A percentile compares a stretch with the other conserved stretches of the same genome.
Evolutionary conservation across 495 filamentous ascomycete genomes (phyloP).

Genomic region (Parathielavia hyrcaniae): DNA sequence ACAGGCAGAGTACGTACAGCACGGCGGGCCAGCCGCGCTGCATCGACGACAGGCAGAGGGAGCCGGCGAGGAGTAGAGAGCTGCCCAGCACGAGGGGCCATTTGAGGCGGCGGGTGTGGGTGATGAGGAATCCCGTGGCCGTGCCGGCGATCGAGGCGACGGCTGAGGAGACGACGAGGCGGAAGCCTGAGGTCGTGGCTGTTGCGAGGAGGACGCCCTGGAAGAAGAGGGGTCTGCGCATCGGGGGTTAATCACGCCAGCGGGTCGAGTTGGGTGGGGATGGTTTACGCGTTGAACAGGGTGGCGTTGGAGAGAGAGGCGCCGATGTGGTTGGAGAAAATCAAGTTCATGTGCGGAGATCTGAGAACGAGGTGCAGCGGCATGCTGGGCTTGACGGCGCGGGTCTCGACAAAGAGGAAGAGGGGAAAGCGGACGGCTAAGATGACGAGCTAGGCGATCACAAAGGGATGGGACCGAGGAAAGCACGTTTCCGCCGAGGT

Average conservation of each 20-base stretch:
- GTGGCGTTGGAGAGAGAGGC: conserved; percentile 60
- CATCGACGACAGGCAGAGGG: conserved; percentile 44
- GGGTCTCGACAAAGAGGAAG: conserved; percentile 57
- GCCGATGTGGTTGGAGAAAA: conserved; percentile 64
- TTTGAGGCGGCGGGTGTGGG: conserved; percentile 56
- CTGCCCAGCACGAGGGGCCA: conserved; percentile 56
- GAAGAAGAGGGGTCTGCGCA: conserved; percentile 60
- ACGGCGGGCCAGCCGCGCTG: conserved; percentile 49
- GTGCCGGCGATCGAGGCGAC: conserved; percentile 55
- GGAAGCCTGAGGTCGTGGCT: conserved; percentile 64
- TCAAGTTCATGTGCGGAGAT: conserved; percentile 57
- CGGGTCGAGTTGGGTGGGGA: neutral
- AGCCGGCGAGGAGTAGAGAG: conserved; percentile 50
- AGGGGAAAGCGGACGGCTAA: conserved; percentile 51
- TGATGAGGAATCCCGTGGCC: conserved; percentile 64
- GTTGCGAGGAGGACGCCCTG: conserved; percentile 68
- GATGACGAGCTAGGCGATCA: conserved; percentile 55
- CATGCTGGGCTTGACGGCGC: conserved; percentile 62
- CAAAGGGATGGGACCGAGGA: conserved; percentile 61
- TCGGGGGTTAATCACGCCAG: neutral
- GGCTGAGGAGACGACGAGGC: conserved; percentile 57
- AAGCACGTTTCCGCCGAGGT: conserved; percentile 66
- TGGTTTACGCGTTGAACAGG: conserved; percentile 59
- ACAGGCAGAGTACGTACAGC: conserved; percentile 57
- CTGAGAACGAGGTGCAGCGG: conserved; percentile 56